Conservation (phyloP, 2,329 filamentous ascomycete species). For the Colletotrichum sp. region DNA sequence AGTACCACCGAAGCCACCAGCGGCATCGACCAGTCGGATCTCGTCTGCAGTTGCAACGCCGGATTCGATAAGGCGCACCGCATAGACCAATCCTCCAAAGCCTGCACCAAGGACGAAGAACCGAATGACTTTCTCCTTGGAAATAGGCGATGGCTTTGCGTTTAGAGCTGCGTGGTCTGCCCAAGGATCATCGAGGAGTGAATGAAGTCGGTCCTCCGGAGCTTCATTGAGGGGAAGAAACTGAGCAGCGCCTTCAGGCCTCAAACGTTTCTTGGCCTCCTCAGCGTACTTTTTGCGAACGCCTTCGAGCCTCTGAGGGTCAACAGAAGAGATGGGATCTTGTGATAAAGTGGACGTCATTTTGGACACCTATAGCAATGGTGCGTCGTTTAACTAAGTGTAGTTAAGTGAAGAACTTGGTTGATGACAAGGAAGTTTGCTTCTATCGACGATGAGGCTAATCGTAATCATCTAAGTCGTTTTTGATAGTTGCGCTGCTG, state of each 20-base stretch:
- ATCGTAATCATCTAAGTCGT: not conserved
- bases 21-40: conserved; percentile 44
- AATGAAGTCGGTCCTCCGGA: conserved; percentile 17
- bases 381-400: not conserved
- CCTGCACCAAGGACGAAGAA: conserved; percentile 40
- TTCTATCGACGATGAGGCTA: not conserved
- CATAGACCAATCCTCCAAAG: conserved; percentile 35
- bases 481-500: not conserved
- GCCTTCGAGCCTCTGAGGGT: not conserved
- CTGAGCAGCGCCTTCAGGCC: conserved; percentile 33
- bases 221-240: conserved; percentile 30
- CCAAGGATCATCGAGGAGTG: conserved; percentile 37
- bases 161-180: conserved; percentile 34
- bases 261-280: conserved; percentile 36
- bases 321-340: not conserved
- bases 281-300: conserved; percentile 27
- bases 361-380: not conserved
- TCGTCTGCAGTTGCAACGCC: conserved; percentile 29
- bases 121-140: conserved; percentile 28
- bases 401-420: not conserved
- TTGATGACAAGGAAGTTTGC: not conserved
- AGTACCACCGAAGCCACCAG: conserved; percentile 51
- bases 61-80: conserved; percentile 26
- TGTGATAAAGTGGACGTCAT: not conserved
- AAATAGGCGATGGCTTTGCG: conserved; percentile 21